Base-by-base conservation (phyloP, 306 rosid genomes). In the Hippophae rhamnoides region DNA sequence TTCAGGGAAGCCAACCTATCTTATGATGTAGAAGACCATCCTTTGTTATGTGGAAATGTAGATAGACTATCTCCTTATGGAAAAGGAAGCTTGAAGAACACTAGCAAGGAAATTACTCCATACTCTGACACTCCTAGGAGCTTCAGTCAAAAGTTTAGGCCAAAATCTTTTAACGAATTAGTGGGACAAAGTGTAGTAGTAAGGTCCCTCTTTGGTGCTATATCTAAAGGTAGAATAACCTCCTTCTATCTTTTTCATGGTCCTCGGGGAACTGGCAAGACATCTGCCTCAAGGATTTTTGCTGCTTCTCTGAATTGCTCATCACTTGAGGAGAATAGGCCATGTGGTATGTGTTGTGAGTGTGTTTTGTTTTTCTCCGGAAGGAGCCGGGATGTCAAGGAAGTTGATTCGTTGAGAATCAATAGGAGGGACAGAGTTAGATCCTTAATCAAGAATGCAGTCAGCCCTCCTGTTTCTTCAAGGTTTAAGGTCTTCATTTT, bases 191-290 rank as follows among this genome's bases (percentile, higher is more conserved):
- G 79, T 70, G 78, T 83, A 46, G 92, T 89, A 44, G 78, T 77
- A 9, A 86, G 85, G 76, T 86, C 97, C 61, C 82, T 89, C 48
- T 70, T 79, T 75, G 84, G 92, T 54, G 92, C 97, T 23, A 80
- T 89, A 50, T 76, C 66, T 25, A 76, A 64, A 64, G 89, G 89
- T 66, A 81, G 81, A 75, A 74, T 89, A 65, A 58, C 78, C 27
- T 77, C 97, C 1, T 76, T 89, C 76, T 89, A 86, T 76, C 75
- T 89, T 59, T 89, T 89, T 58, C 76, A 89, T 52, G 97, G 97
- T 57, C 92, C 92, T 0, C 84, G 89, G 9, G 97, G 97, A 14
- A 86, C 97, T 0, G 97, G 97, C 60, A 89, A 89, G 76, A 89
- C 95, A 53, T 86, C 89, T 13, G 85, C 92, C 12, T 74, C 95